These are phyloP conservation scores for Globisporangium nodosum DNA, from an alignment of 352 stramenopile species.

Conservation along the genomic window DNA sequence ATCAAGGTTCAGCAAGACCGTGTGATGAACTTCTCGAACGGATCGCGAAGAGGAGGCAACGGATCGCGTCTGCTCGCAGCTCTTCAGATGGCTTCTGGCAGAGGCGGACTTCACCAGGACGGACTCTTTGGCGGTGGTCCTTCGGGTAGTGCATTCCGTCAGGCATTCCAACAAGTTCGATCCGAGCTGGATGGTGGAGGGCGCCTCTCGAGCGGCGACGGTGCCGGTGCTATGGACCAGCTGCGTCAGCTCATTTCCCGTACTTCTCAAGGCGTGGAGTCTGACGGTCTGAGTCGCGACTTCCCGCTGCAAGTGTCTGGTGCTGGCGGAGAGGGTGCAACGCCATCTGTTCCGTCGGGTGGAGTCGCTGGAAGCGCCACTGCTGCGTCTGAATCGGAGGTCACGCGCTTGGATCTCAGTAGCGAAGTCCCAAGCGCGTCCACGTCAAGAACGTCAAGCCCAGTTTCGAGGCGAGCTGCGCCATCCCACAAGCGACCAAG, in stretches of 20 bases:
- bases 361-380: neutral
- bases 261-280: conserved; percentile 11
- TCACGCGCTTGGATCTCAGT: conserved; percentile 3
- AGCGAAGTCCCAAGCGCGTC: conserved; percentile 1
- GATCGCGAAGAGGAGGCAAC: conserved; percentile 20
- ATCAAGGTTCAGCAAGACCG: conserved; percentile 61
- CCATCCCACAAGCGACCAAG: conserved; percentile 1
- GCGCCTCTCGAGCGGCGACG: neutral
- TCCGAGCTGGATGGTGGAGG: conserved; percentile 4
- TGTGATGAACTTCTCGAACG: conserved; percentile 48
- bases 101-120: conserved; percentile 10
- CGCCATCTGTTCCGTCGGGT: neutral
- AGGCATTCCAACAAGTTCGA: conserved; percentile 34
- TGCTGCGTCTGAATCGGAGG: neutral
- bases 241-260: conserved; percentile 46
- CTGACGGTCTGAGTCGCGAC: conserved; percentile 3
- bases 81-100: conserved; percentile 33
- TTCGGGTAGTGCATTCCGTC: conserved; percentile 16
- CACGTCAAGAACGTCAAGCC: conserved; percentile 13
- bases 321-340: neutral
- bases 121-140: conserved; percentile 12
- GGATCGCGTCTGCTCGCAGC: conserved; percentile 56
- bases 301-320: neutral
- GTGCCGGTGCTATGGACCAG: conserved; percentile 40
- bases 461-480: conserved; percentile 1